Evolutionary conservation across 805 yeast species (phyloP).

Genomic region (Helenozyma baotianmanensis): DNA sequence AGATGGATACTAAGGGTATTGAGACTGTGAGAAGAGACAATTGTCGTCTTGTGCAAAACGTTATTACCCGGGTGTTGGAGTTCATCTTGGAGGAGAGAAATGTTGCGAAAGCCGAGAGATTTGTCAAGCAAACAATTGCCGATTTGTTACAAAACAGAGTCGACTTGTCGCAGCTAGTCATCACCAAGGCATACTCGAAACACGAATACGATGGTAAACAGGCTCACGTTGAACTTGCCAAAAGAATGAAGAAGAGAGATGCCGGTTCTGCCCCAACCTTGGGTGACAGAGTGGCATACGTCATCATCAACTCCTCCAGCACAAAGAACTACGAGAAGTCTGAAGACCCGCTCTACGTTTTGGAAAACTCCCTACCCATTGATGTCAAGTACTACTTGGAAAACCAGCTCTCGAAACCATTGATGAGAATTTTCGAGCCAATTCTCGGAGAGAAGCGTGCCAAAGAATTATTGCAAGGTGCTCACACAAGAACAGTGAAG

Average conservation of each 20-base stretch:
- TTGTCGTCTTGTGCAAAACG: slow-evolving; percentile 90
- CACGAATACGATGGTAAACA: slow-evolving; percentile 94
- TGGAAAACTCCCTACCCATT: slow-evolving; percentile 88
- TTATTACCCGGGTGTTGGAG: slow-evolving; percentile 85
- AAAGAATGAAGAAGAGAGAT: slow-evolving; percentile 92
- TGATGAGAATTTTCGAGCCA: slow-evolving; percentile 91
- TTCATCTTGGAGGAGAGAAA: slow-evolving; percentile 82
- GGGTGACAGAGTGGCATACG: slow-evolving; percentile 98
- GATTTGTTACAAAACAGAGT: slow-evolving; percentile 86
- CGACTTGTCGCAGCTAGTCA: slow-evolving; percentile 89
- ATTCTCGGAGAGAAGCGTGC: slow-evolving; percentile 85
- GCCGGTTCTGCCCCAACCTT: slow-evolving; percentile 95
- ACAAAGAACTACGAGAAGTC: slow-evolving; percentile 92
- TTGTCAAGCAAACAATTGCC: slow-evolving; percentile 82
- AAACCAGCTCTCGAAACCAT: slow-evolving; percentile 88
- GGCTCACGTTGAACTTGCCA: slow-evolving; percentile 95
- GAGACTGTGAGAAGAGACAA: slow-evolving; percentile 98
- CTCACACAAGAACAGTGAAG: slow-evolving; percentile 74
- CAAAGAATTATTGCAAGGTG: slow-evolving; percentile 72
- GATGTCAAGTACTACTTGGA: slow-evolving; percentile 93
- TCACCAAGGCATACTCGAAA: slow-evolving; percentile 84
- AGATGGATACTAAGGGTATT: slow-evolving; percentile 97
- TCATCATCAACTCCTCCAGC: slow-evolving; percentile 72
- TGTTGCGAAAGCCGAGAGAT: slow-evolving; percentile 77
- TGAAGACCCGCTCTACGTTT: slow-evolving; percentile 91